These are phyloP conservation scores for Lycium barbarum DNA, from an alignment of 257 asterid species.

Conservation along the genomic window DNA sequence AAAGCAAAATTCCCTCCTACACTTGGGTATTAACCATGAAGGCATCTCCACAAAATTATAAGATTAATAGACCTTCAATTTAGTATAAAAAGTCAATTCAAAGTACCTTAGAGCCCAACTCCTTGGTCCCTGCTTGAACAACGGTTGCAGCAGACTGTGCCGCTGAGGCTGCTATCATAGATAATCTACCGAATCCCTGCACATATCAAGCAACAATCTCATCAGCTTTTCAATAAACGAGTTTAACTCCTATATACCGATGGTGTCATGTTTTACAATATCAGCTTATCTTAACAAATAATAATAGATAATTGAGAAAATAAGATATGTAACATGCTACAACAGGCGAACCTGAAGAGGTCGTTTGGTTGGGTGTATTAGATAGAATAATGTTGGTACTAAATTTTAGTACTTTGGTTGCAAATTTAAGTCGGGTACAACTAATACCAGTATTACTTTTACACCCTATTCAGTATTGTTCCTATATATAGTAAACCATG, in stretches of 20 bases:
- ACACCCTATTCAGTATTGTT: too few relatives aligned
- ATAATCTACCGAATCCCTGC: constrained; percentile 86
- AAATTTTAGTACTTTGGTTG: too few relatives aligned
- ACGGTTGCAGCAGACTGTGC: constrained; percentile 87
- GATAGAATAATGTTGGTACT: too few relatives aligned
- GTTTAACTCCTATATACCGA: background rate
- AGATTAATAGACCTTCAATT: background rate
- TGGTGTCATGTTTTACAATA: background rate
- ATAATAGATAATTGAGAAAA: background rate
- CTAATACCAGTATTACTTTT: too few relatives aligned
- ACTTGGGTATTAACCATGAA: background rate
- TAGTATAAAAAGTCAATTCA: background rate
- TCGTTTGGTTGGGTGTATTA: too few relatives aligned
- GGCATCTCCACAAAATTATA: background rate
- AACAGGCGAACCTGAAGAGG: background rate
- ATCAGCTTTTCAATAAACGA: background rate
- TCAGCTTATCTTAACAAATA: background rate
- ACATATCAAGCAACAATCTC: constrained; percentile 25
- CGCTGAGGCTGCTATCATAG: constrained; percentile 85
- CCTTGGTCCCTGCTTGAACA: constrained; percentile 89
- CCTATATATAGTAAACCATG: too few relatives aligned
- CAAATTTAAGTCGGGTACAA: too few relatives aligned
- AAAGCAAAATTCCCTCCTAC: background rate
- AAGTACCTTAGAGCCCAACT: constrained; percentile 74
- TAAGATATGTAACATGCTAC: background rate